phyloP scores from a whole-genome alignment of 257 asterid species.

The Nicotiana paniculata region DNA sequence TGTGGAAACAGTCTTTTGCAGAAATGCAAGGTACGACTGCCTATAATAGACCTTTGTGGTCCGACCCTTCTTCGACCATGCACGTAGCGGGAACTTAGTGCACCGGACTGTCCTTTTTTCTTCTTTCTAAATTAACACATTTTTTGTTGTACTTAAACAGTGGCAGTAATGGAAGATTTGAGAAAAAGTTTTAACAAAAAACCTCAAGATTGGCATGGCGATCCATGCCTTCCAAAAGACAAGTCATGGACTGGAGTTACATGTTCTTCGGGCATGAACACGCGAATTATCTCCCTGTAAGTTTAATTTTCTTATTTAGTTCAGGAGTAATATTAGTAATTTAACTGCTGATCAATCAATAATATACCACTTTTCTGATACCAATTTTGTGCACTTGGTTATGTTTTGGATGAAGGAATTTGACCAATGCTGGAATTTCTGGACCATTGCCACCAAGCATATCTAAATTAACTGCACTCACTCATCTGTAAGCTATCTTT shows the following conservation, averaged over 20 bases:
- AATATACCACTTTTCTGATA: not conserved
- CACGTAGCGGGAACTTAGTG: no score
- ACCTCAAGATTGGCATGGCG: slow-evolving; percentile 82
- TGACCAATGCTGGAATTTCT: slow-evolving; percentile 51
- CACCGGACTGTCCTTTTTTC: no score
- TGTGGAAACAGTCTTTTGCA: no score
- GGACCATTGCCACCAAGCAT: slow-evolving; percentile 54
- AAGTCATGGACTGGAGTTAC: slow-evolving; percentile 67
- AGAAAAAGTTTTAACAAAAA: slow-evolving; percentile 21
- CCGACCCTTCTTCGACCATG: no score
- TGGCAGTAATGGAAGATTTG: slow-evolving; percentile 52
- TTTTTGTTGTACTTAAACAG: slow-evolving; percentile 27
- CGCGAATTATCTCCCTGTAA: slow-evolving; percentile 59
- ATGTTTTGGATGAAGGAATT: slow-evolving; percentile 42
- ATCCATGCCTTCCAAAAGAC: slow-evolving; percentile 72
- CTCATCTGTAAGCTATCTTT: slow-evolving; percentile 47
- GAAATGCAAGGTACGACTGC: no score
- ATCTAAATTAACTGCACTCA: slow-evolving; percentile 53
- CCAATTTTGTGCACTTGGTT: not conserved
- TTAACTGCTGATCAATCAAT: not conserved
- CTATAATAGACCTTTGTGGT: no score
- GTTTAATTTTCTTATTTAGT: slow-evolving; percentile 10
- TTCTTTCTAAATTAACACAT: not conserved
- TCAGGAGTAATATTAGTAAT: not conserved
- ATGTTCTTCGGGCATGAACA: slow-evolving; percentile 30